These are phyloP conservation scores for Fusarium vanettenii DNA, from an alignment of 2,329 filamentous ascomycete species.

Conservation along the genomic window DNA sequence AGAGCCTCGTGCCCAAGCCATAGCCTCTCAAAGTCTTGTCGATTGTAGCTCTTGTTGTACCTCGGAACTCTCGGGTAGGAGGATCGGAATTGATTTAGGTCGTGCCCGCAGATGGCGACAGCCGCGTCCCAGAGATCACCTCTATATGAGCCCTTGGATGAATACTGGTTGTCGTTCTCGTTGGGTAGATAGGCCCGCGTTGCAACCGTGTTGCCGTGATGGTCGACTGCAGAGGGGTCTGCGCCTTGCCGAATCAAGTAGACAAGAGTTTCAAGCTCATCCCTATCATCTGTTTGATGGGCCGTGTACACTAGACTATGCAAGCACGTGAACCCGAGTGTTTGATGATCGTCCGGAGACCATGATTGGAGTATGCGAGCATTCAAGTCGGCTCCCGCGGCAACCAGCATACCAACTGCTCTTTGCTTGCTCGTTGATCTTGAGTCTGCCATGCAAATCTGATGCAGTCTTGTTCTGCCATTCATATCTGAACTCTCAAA, in stretches of 20 bases:
- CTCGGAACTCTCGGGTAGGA: constrained; percentile 4
- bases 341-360: constrained; percentile 16
- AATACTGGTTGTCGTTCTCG: constrained; percentile 6
- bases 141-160: constrained; percentile 12
- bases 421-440: constrained; percentile 6
- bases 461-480: constrained; percentile 10
- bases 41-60: constrained; percentile 10
- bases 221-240: background rate
- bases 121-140: constrained; percentile 31
- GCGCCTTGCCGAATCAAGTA: constrained; percentile 1
- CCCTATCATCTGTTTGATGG: background rate
- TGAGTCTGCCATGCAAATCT: constrained; percentile 8
- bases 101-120: constrained; percentile 10
- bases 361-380: background rate
- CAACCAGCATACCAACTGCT: background rate
- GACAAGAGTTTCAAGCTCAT: background rate
- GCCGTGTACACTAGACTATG: constrained; percentile 11
- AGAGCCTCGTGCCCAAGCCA: constrained; percentile 11
- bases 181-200: constrained; percentile 13
- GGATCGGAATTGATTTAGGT: background rate
- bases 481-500: constrained; percentile 14
- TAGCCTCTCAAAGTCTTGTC: constrained; percentile 22
- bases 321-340: background rate
- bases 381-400: background rate
- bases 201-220: background rate